phyloP scores from a whole-genome alignment of 306 rosid genomes.

The Trichosanthes cucumerina region DNA sequence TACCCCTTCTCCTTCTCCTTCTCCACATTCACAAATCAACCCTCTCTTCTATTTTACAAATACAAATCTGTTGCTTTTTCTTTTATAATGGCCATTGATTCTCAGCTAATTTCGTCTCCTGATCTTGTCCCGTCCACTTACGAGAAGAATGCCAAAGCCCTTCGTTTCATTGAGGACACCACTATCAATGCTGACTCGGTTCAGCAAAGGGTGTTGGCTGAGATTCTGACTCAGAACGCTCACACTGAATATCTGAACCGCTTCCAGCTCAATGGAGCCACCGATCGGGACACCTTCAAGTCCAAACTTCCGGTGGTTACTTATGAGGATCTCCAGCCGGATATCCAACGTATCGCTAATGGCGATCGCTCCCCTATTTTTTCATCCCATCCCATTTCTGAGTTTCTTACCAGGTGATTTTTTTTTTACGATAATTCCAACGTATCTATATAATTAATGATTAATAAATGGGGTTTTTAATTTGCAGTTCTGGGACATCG shows the following conservation, averaged over 20 bases:
- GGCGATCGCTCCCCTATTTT: constrained; percentile 80
- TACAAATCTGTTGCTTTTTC: too few relatives aligned
- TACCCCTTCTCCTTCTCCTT: not conserved
- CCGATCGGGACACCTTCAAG: constrained; percentile 57
- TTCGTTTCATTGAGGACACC: constrained; percentile 51
- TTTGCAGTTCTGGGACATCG: constrained; percentile 85
- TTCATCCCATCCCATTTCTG: constrained; percentile 60
- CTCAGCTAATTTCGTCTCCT: constrained; percentile 14
- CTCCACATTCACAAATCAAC: not conserved
- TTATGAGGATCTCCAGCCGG: constrained; percentile 70
- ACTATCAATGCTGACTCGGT: constrained; percentile 43
- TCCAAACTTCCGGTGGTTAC: constrained; percentile 56
- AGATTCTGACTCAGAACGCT: constrained; percentile 55
- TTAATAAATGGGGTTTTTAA: not conserved
- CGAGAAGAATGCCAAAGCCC: constrained; percentile 45
- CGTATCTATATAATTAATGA: too few relatives aligned
- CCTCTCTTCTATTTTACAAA: too few relatives aligned
- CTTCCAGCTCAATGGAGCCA: constrained; percentile 48
- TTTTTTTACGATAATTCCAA: too few relatives aligned
- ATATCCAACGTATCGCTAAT: constrained; percentile 73
- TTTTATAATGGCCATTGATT: constrained; percentile 43
- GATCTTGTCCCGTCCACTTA: constrained; percentile 23
- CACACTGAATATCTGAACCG: constrained; percentile 58
- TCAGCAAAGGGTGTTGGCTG: constrained; percentile 38
- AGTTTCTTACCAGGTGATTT: constrained; percentile 76